Evolutionary conservation across 2,329 filamentous ascomycete genomes (phyloP).

Genomic region (Magnaporthiopsis incrustans): DNA sequence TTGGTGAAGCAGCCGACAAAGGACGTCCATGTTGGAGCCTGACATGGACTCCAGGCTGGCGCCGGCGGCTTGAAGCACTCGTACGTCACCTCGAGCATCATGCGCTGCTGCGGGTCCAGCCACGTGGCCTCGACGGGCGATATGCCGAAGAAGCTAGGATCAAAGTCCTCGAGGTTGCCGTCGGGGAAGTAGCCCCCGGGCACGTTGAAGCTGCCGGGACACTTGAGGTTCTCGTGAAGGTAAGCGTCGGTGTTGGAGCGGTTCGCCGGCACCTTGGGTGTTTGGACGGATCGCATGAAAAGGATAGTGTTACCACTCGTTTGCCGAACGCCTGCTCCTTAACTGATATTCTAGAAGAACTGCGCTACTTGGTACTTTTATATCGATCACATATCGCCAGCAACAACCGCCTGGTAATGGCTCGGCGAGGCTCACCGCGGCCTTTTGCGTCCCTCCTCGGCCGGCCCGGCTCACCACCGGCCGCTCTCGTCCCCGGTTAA

Average conservation of each 20-base stretch:
- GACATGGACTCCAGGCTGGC: neutral
- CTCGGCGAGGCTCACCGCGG: no score
- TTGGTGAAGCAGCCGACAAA: constrained; percentile 1
- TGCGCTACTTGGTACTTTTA: no score
- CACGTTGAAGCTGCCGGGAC: constrained; percentile 11
- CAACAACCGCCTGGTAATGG: no score
- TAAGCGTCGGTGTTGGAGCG: constrained; percentile 19
- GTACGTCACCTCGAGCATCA: constrained; percentile 1
- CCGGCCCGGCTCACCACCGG: no score
- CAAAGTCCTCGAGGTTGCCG: constrained; percentile 36
- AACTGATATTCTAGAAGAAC: no score
- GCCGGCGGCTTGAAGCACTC: constrained; percentile 1
- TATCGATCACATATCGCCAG: no score
- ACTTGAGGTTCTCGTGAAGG: constrained; percentile 9
- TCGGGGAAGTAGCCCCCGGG: constrained; percentile 40
- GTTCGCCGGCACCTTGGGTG: constrained; percentile 15
- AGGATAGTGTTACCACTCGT: no score
- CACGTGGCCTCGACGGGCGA: neutral
- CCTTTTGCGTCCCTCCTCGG: no score
- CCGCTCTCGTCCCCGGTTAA: no score
- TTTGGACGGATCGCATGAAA: constrained; percentile 13
- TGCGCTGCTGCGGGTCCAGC: constrained; percentile 1
- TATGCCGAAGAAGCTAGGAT: constrained; percentile 24
- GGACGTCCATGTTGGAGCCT: neutral
- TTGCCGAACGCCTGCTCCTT: no score